Evolutionary conservation across 2,329 filamentous ascomycete species (phyloP), one percentile per base, ranked within the genome.

Genomic region (Tolypocladium pustulatum): DNA sequence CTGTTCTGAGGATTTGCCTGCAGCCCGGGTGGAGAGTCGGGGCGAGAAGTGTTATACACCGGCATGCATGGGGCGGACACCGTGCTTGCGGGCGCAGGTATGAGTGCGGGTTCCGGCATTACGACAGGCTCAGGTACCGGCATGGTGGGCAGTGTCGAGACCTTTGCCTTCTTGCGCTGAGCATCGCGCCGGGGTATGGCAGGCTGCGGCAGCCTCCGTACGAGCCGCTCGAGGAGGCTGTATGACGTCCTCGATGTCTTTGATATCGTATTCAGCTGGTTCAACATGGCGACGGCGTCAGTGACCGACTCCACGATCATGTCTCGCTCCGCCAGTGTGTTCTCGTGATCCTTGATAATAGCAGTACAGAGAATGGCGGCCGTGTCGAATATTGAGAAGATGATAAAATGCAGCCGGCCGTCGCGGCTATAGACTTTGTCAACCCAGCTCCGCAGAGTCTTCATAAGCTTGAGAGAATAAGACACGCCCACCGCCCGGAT

Each of bases 351-450:
- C 61, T 81, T 79, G 10, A 80, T 73, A 7, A 82, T 66, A 0
- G 78, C 77, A 0, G 79, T 80, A 58, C 76, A 80, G 3, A 81
- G 66, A 37, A 78, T 71, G 0, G 78, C 75, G 0, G 77, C 74
- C 0, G 78, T 79, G 59, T 82, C 78, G 58, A 82, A 81, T 32
- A 81, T 72, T 4, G 75, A 71, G 57, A 81, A 82, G 0, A 78
- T 76, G 20, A 79, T 77, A 56, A 81, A 74, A 59, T 81, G 77
- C 38, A 80, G 78, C 30, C 79, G 76, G 2, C 76, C 75, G 38
- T 80, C 77, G 34, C 75, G 70, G 0, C 75, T 75, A 10, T 73
- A 73, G 40, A 75, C 72, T 27, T 75, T 71, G 7, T 78, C 70
- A 51, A 78, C 76, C 55, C 80, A 73, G 32, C 66, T 61, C 2